These are phyloP conservation scores for Fusarium annulatum DNA, from an alignment of 2,329 filamentous ascomycete genomes.

Conservation along the genomic window DNA sequence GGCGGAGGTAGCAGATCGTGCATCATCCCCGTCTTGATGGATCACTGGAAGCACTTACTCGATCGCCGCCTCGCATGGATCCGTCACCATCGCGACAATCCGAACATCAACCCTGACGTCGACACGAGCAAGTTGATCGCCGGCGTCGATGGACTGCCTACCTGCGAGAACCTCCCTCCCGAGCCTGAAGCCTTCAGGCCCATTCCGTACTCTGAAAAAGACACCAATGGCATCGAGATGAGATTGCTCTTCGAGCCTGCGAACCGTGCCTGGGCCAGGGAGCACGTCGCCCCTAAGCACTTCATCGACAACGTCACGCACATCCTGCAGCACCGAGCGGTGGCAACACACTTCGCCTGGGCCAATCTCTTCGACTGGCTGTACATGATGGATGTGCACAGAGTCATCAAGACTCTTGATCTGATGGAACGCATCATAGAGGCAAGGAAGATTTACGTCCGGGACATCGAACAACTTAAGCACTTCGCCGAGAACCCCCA, in stretches of 20 bases:
- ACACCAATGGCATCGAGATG: no score
- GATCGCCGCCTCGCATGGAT: background rate
- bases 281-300: background rate
- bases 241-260: background rate
- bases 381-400: background rate
- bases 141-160: background rate
- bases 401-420: background rate
- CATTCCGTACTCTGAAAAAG: background rate
- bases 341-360: background rate
- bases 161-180: background rate
- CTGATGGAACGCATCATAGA: background rate
- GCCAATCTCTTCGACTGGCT: background rate
- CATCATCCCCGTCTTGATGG: background rate
- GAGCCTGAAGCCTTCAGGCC: background rate
- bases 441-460: background rate
- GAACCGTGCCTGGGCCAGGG: background rate
- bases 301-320: background rate
- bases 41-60: background rate
- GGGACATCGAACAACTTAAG: background rate
- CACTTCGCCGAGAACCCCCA: background rate
- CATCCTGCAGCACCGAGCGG: background rate
- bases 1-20: accelerated
- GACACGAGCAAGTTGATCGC: background rate
- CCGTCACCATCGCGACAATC: background rate
- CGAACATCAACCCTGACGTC: no score